phyloP scores from a whole-genome alignment of 2,329 filamentous ascomycete genomes.

The Fusarium pseudoanthophilum region DNA sequence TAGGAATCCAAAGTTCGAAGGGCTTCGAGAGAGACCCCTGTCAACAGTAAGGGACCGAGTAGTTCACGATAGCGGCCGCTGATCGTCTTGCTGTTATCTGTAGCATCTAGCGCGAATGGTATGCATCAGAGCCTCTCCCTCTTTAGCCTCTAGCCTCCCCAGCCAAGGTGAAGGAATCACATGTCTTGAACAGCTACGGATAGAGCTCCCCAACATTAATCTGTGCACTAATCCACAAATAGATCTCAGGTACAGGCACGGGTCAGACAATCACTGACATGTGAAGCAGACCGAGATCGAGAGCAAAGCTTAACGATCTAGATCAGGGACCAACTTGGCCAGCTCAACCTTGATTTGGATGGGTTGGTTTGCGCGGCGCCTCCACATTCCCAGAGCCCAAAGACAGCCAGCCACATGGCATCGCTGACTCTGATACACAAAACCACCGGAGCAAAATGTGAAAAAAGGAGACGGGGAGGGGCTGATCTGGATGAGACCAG shows the following conservation, averaged over 20 bases:
- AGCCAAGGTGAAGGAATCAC: conserved; percentile 13
- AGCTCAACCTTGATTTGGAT: conserved; percentile 1
- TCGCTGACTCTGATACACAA: neutral
- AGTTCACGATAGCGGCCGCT: conserved; percentile 7
- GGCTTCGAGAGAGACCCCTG: conserved; percentile 1
- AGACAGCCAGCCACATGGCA: conserved; percentile 37
- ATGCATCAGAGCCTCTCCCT: conserved; percentile 19
- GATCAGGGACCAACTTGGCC: conserved; percentile 23
- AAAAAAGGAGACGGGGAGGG: conserved; percentile 3
- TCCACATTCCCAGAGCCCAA: conserved; percentile 34
- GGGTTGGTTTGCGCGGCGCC: conserved; percentile 14
- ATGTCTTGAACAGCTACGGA: conserved; percentile 15
- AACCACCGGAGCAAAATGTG: conserved; percentile 17
- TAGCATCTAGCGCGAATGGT: conserved; percentile 5
- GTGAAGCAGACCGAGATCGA: conserved; percentile 34
- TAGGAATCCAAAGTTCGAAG: neutral
- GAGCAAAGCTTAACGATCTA: conserved; percentile 27
- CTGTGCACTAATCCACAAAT: conserved; percentile 17
- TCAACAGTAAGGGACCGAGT: neutral
- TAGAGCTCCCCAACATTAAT: conserved; percentile 6
- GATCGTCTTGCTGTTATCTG: conserved; percentile 1
- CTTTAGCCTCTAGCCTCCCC: neutral
- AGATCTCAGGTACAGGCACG: conserved; percentile 25
- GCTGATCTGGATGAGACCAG: conserved; percentile 12
- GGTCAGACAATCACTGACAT: conserved; percentile 32